Conservation (phyloP, 768 basidiomycete species). For the Tubosaeta sp. region DNA sequence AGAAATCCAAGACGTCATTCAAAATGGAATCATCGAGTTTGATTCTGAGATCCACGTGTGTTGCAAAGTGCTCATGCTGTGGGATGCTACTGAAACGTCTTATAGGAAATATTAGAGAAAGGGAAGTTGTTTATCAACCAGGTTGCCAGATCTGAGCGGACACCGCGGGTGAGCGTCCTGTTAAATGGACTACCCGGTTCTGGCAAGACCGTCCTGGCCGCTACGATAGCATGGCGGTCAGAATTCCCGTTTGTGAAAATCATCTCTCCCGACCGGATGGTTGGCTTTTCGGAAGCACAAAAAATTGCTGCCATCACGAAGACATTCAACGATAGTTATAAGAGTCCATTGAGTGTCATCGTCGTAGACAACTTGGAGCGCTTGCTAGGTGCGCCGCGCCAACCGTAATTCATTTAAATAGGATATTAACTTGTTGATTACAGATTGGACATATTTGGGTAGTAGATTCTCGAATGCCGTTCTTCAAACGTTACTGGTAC, state of each 20-base stretch:
- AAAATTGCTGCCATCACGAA: constrained; percentile 91
- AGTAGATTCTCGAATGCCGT: constrained; percentile 95
- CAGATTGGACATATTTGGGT: constrained; percentile 96
- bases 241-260: constrained; percentile 97
- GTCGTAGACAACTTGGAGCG: constrained; percentile 95
- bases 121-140: constrained; percentile 91
- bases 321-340: constrained; percentile 92
- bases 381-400: constrained; percentile 67
- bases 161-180: constrained; percentile 87
- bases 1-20: constrained; percentile 87
- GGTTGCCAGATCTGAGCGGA: constrained; percentile 83
- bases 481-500: constrained; percentile 83
- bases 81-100: background rate
- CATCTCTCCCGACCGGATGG: constrained; percentile 94
- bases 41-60: constrained; percentile 67
- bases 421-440: constrained; percentile 4
- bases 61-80: constrained; percentile 1
- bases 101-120: constrained; percentile 78
- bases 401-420: background rate
- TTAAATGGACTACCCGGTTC: constrained; percentile 87
- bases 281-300: constrained; percentile 88
- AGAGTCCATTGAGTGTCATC: constrained; percentile 93
- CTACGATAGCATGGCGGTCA: constrained; percentile 91
- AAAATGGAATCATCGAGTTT: constrained; percentile 95
- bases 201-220: constrained; percentile 93